Evolutionary conservation across 257 asterid species (phyloP), one percentile per base, ranked within the genome.

Genomic region (Sherardia arvensis): DNA sequence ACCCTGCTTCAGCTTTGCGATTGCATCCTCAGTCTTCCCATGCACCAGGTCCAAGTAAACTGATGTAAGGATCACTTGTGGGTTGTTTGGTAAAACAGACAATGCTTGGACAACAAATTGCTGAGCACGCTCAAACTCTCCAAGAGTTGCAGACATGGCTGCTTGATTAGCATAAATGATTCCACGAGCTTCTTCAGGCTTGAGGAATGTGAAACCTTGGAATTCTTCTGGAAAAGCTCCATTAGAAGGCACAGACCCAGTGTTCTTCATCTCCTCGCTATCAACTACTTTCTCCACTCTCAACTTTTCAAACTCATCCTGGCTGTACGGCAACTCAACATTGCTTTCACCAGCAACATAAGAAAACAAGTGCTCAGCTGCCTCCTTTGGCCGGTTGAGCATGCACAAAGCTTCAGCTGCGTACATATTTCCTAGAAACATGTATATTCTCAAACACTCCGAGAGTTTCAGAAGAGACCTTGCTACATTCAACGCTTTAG

Each of bases 131-230:
- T 88, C 92, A 15, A 80, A 55, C 67, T 91, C 90, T 34, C 96
- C 94, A 33, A 73, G 76, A 71, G 76, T 49, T 12, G 84, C 88
- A 32, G 75, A 60, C 76, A 82, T 76, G 68, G 83, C 79, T 53
- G 98, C 98, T 55, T 76, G 76, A 72, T 91, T 86, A 6, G 84
- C 81, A 48, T 71, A 74, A 21, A 83, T 69, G 7, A 77, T 69
- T 36, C 94, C 96, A 4, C 88, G 91, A 11, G 96, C 95, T 80
- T 86, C 90, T 77, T 83, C 95, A 3, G 98, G 98, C 59, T 84
- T 84, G 34, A 82, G 76, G 68, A 84, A 80, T 53, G 45, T 58
- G n/a, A 75, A 67, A 20, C 64, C 68, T 56, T 60, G 83, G 57
- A 80, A 70, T 71, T 82, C 87, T 64, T 79, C 86, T 3, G 64